phyloP scores from a whole-genome alignment of 352 stramenopile genomes.

The Pythium volutum region DNA sequence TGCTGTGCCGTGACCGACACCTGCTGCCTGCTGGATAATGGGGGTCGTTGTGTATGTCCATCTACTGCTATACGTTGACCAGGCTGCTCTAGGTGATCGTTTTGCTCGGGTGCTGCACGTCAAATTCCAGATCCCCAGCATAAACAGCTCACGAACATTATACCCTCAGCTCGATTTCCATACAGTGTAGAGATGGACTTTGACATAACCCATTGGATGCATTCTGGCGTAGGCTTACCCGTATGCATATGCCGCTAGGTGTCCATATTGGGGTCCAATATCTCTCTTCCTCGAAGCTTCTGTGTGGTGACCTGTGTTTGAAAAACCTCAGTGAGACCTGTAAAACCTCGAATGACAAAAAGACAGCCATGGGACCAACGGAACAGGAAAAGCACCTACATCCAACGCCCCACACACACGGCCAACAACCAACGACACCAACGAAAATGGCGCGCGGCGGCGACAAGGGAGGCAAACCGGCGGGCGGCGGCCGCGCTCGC shows the following conservation, averaged over 20 bases:
- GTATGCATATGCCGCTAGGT: neutral
- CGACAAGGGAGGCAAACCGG: slow-evolving; percentile 57
- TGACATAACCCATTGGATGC: neutral
- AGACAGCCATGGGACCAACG: slow-evolving; percentile 12
- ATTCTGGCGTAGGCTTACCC: too few species aligned
- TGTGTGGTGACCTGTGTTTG: slow-evolving; percentile 9
- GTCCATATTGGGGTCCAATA: neutral
- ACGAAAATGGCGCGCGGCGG: slow-evolving; percentile 17
- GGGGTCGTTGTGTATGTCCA: too few species aligned
- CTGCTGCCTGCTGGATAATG: too few species aligned
- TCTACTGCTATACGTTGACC: too few species aligned
- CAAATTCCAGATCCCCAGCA: too few species aligned
- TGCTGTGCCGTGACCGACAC: too few species aligned
- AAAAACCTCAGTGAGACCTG: slow-evolving; percentile 22
- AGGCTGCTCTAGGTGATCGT: too few species aligned
- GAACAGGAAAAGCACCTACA: slow-evolving; percentile 7
- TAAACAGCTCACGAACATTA: too few species aligned
- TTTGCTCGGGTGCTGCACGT: too few species aligned
- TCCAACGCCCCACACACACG: neutral
- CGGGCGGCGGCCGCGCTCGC: slow-evolving; percentile 34
- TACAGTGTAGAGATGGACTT: too few species aligned
- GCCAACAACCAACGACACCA: slow-evolving; percentile 3
- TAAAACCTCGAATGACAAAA: slow-evolving; percentile 18
- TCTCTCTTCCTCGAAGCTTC: slow-evolving; percentile 18
- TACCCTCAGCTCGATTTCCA: too few species aligned